Conservation (phyloP, 495 filamentous ascomycete genomes). For the Penicillium turbatum region DNA sequence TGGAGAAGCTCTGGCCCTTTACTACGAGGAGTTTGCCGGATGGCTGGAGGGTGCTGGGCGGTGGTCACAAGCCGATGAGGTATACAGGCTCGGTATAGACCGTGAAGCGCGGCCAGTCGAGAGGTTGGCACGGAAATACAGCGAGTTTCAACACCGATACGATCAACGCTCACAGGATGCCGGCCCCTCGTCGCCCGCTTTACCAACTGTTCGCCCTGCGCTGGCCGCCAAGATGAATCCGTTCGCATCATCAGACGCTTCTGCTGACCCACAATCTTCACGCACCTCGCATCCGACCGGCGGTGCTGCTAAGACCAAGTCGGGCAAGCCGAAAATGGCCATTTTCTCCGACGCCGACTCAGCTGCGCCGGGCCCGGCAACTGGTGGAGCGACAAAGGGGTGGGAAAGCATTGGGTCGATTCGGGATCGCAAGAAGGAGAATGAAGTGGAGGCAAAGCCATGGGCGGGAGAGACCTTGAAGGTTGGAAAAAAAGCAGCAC, state of each 20-base stretch:
- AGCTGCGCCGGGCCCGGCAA: constrained; percentile 36
- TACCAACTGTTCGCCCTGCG: constrained; percentile 79
- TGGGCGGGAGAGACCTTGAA: constrained; percentile 92
- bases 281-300: constrained; percentile 38
- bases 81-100: constrained; percentile 84
- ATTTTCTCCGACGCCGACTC: constrained; percentile 78
- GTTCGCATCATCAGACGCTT: constrained; percentile 50
- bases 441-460: constrained; percentile 76
- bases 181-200: constrained; percentile 77
- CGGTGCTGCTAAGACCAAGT: constrained; percentile 52
- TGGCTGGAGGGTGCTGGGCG: constrained; percentile 83
- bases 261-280: constrained; percentile 64
- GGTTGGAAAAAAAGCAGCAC: constrained; percentile 70
- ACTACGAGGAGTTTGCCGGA: constrained; percentile 93
- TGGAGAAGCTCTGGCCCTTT: constrained; percentile 84
- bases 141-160: constrained; percentile 79
- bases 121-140: constrained; percentile 78
- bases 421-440: constrained; percentile 89
- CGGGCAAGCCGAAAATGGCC: constrained; percentile 72
- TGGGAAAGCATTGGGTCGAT: constrained; percentile 91
- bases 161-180: constrained; percentile 55
- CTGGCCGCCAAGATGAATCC: constrained; percentile 83
- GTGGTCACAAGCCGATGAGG: constrained; percentile 90
- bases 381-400: constrained; percentile 55
- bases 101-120: constrained; percentile 79